Base-by-base conservation (phyloP, 331 rosid species). In the Prunus yedoensis region DNA sequence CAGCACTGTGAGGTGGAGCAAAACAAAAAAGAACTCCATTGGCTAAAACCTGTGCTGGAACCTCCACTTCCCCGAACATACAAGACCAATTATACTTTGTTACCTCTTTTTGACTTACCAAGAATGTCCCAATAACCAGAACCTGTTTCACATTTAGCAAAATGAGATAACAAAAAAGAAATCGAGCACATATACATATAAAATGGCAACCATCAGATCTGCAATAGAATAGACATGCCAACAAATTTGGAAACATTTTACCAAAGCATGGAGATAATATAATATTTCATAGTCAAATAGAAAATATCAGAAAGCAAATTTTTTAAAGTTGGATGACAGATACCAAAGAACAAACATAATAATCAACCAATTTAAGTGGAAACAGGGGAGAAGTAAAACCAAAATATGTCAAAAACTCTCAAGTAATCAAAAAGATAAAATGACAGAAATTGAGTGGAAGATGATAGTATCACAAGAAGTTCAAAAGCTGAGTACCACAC, bases 21-120 rank as follows among this genome's bases (percentile, higher is more conserved):
- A 66, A 82, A 78, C 98, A 93, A 83, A 90, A 87, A 72, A 93
- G 84, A 82, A 89, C 83, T 56, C 98, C 98, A 88, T 79, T 77
- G 18, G 88, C 88, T 83, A 93, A 76, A 82, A 91, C 83, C 83
- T 83, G 87, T 11, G 93, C 96, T 63, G 91, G 87, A 79, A 91
- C 98, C 89, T 93, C 98, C 63, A 91, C 87, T 85, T 93, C 98
- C 81, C 96, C 98, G 70, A 91, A 93, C 98, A 93, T 93, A 74
- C 98, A 91, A 14, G 96, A 93, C 96, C 96, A 93, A 43, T 83
- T 77, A 67, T 74, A 79, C 53, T 84, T 76, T 49, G 71, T 79
- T 50, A 79, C 81, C 70, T 85, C 89, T 43, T 77, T 73, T 72
- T 76, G 86, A 75, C 77, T 79, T 78, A 78, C 88, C 77, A 93